phyloP scores from a whole-genome alignment of 2,329 filamentous ascomycete genomes.

The Torrubiellomyces zombiae region DNA sequence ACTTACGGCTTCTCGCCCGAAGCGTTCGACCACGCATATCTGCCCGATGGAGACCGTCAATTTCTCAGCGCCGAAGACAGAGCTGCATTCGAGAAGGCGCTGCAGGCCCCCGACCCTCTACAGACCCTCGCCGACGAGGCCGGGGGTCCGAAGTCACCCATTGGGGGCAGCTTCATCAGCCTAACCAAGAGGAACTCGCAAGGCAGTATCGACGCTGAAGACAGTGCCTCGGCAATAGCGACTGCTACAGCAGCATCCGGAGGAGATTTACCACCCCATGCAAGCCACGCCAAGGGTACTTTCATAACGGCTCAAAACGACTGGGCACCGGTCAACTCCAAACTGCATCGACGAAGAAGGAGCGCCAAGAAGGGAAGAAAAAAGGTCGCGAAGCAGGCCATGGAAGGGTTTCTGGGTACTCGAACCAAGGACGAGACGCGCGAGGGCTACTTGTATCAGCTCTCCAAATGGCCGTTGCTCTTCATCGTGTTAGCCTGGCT shows the following conservation, averaged over 20 bases:
- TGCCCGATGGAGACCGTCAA: conserved; percentile 68
- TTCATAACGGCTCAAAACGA: conserved; percentile 89
- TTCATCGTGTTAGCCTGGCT: conserved; percentile 71
- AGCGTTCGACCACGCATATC: conserved; percentile 47
- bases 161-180: conserved; percentile 22
- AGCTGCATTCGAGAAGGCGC: conserved; percentile 61
- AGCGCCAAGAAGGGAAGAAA: conserved; percentile 16
- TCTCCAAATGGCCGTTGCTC: conserved; percentile 87
- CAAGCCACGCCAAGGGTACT: conserved; percentile 19
- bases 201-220: conserved; percentile 12
- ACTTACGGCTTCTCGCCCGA: conserved; percentile 42
- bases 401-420: conserved; percentile 27
- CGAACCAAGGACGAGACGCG: conserved; percentile 78
- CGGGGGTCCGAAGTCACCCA: conserved; percentile 23
- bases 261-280: conserved; percentile 13
- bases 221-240: conserved; percentile 19
- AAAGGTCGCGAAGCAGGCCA: conserved; percentile 20
- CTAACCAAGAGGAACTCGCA: conserved; percentile 25
- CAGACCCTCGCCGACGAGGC: conserved; percentile 42
- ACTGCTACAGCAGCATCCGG: conserved; percentile 22
- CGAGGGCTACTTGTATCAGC: conserved; percentile 76
- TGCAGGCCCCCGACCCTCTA: conserved; percentile 64
- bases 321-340: conserved; percentile 78
- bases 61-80: conserved; percentile 62
- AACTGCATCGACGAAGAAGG: conserved; percentile 29